Evolutionary conservation across 352 stramenopile species (phyloP).

Genomic region (Thalassiosira hispida): DNA sequence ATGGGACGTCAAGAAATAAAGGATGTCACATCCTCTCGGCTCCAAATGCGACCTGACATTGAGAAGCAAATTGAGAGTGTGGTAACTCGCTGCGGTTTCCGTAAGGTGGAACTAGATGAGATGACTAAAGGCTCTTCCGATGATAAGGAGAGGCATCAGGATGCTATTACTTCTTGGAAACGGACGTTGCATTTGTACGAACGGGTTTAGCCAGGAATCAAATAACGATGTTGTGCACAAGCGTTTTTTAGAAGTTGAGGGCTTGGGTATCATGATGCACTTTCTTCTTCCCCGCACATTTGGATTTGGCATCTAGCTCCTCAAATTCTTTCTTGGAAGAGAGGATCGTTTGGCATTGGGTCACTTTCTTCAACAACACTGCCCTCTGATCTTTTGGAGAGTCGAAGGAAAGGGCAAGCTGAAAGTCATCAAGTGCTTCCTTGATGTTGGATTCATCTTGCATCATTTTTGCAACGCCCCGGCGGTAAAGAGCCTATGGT

Average conservation of each 20-base stretch:
- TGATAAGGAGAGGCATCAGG: background rate
- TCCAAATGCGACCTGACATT: constrained; percentile 51
- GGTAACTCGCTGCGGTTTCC: constrained; percentile 43
- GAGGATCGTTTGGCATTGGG: constrained; percentile 7
- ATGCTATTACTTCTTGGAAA: constrained; percentile 46
- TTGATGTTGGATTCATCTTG: background rate
- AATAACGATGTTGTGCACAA: too few relatives aligned
- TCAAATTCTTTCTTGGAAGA: background rate
- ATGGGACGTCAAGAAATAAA: constrained; percentile 52
- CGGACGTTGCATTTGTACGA: constrained; percentile 48
- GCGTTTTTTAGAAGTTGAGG: constrained; percentile 16
- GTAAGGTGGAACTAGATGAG: constrained; percentile 27
- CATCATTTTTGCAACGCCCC: constrained; percentile 27
- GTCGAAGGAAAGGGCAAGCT: constrained; percentile 14
- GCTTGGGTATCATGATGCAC: constrained; percentile 13
- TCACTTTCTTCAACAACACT: constrained; percentile 6
- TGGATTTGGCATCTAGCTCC: background rate
- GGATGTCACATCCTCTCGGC: constrained; percentile 38
- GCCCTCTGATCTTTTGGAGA: constrained; percentile 14
- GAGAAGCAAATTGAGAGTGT: constrained; percentile 60
- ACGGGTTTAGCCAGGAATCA: background rate
- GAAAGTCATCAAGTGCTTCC: constrained; percentile 15
- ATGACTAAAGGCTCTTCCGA: background rate
- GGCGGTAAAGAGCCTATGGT: constrained; percentile 49
- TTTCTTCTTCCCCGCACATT: background rate